Percentiles rank a stretch among this genome's conserved stretches.
phyloP scores from a whole-genome alignment of 306 rosid species.

The Boehmeria nivea region DNA sequence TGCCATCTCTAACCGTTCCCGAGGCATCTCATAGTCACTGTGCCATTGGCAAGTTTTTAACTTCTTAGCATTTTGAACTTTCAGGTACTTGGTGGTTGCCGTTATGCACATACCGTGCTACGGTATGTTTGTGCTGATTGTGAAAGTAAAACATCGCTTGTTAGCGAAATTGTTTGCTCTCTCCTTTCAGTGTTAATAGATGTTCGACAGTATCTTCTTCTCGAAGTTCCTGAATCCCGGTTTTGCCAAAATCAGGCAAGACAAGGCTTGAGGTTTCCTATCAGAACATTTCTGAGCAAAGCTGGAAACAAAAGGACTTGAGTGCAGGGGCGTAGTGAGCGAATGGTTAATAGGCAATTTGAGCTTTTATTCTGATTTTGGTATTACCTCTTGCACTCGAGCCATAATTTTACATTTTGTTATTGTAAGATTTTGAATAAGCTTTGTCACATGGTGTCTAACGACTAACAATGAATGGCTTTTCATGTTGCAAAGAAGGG shows the following conservation, averaged over 20 bases:
- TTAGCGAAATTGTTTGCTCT: slow-evolving; percentile 30
- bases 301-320: too few relatives aligned
- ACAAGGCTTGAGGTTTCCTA: too few relatives aligned
- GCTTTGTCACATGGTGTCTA: background rate
- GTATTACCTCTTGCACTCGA: background rate
- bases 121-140: slow-evolving; percentile 22
- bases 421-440: background rate
- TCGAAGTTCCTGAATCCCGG: too few relatives aligned
- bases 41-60: background rate
- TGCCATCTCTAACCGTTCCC: slow-evolving; percentile 11
- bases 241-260: too few relatives aligned
- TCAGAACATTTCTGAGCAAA: too few relatives aligned
- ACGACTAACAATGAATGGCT: background rate
- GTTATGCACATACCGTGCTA: slow-evolving; percentile 41
- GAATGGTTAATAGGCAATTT: too few relatives aligned
- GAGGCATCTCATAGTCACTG: slow-evolving; percentile 8
- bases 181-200: slow-evolving; percentile 13
- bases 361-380: too few relatives aligned
- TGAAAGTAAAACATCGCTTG: slow-evolving; percentile 21
- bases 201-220: too few relatives aligned
- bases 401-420: background rate
- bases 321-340: too few relatives aligned
- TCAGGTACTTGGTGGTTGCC: slow-evolving; percentile 39
- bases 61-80: background rate
- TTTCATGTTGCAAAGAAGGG: background rate